Percentiles rank a stretch among this genome's conserved stretches.
Conservation (phyloP, 1,284 basidiomycete species). For the Tilletia setariae region DNA sequence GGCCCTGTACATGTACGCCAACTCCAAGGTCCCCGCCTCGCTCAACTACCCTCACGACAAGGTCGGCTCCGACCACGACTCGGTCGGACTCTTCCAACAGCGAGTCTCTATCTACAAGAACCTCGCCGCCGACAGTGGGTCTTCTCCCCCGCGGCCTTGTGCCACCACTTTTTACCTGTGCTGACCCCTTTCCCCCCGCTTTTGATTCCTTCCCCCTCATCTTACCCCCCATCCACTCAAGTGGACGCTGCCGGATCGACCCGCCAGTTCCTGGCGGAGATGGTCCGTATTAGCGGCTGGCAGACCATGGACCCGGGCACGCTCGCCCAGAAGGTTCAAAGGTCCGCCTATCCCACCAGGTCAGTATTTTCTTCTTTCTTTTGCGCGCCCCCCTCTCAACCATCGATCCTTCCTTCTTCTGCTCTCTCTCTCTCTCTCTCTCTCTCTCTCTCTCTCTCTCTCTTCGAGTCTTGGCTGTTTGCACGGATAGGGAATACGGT, state of each 20-base stretch:
- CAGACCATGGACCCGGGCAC: neutral
- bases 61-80: conserved; percentile 10
- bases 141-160: too few species aligned
- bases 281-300: conserved; percentile 3
- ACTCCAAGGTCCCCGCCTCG: neutral
- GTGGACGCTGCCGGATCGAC: neutral
- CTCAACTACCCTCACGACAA: conserved; percentile 14
- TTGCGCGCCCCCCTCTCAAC: too few species aligned
- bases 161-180: too few species aligned
- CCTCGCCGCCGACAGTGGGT: conserved; percentile 9
- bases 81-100: conserved; percentile 5
- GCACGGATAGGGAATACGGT: too few species aligned
- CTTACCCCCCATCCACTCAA: too few species aligned
- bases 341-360: too few species aligned
- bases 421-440: too few species aligned
- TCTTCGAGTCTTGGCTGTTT: too few species aligned
- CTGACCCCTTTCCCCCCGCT: neutral
- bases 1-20: neutral
- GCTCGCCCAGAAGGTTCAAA: conserved; percentile 5
- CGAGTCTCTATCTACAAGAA: neutral
- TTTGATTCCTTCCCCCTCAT: neutral
- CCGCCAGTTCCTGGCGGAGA: conserved; percentile 7
- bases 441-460: too few species aligned
- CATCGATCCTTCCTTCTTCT: too few species aligned
- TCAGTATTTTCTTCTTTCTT: too few species aligned